phyloP scores from a whole-genome alignment of 1,139 yeast genomes.

The Spathaspora sp. region DNA sequence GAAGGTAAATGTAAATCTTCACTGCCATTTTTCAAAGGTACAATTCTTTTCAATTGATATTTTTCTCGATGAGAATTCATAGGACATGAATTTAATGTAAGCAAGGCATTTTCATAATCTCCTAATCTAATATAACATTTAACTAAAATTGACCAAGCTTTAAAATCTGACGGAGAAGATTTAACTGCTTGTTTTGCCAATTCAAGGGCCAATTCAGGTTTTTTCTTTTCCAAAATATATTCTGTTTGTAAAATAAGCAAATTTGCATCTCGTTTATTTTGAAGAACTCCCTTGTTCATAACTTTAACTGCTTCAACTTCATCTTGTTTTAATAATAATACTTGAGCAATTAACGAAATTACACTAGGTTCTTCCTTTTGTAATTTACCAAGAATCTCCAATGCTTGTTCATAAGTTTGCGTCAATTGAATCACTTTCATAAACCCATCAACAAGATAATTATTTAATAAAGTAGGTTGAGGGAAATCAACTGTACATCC shows the following conservation, averaged over 20 bases:
- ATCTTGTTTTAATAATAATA: slow-evolving; percentile 58
- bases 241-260: slow-evolving; percentile 63
- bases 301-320: slow-evolving; percentile 76
- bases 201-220: slow-evolving; percentile 70
- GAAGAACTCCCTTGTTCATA: slow-evolving; percentile 59
- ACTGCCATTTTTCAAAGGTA: slow-evolving; percentile 51
- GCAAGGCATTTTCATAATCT: slow-evolving; percentile 73
- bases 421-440: slow-evolving; percentile 64
- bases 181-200: slow-evolving; percentile 76
- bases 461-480: slow-evolving; percentile 65
- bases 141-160: slow-evolving; percentile 77
- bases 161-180: slow-evolving; percentile 81
- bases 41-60: slow-evolving; percentile 54
- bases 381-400: slow-evolving; percentile 46
- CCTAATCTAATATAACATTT: slow-evolving; percentile 67
- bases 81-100: slow-evolving; percentile 88
- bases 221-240: slow-evolving; percentile 64
- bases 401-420: slow-evolving; percentile 61
- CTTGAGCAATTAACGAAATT: slow-evolving; percentile 54
- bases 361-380: slow-evolving; percentile 49
- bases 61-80: slow-evolving; percentile 75
- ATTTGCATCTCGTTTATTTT: slow-evolving; percentile 63
- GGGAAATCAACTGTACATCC: slow-evolving; percentile 73
- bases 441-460: slow-evolving; percentile 77
- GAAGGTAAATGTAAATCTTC: slow-evolving; percentile 71